Conservation (phyloP, 2,329 filamentous ascomycete species). For the Aspergillus glaucus region DNA sequence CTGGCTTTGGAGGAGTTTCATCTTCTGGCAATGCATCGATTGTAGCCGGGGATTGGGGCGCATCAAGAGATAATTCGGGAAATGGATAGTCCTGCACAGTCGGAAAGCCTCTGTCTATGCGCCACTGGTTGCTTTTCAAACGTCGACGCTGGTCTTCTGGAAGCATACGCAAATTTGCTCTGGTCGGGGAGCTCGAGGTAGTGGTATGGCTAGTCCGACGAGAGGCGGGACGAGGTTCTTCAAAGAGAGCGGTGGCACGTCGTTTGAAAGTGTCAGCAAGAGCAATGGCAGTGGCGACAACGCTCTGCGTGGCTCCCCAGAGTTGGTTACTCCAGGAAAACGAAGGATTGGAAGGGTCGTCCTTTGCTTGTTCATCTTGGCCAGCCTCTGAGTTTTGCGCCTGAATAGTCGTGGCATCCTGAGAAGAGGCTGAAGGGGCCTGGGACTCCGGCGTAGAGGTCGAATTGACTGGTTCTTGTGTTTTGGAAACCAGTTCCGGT, state of each 20-base stretch:
- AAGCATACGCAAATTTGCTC: constrained; percentile 9
- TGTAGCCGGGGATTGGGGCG: constrained; percentile 3
- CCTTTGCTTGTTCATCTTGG: background rate
- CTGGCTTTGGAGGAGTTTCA: background rate
- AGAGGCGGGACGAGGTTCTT: background rate
- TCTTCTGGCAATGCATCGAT: background rate
- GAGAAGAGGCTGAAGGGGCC: background rate
- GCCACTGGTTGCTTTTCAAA: constrained; percentile 8
- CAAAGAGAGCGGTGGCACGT: constrained; percentile 4
- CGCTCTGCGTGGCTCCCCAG: constrained; percentile 2
- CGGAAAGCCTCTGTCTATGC: constrained; percentile 8
- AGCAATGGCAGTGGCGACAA: constrained; percentile 11
- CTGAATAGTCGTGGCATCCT: background rate
- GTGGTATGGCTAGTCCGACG: background rate
- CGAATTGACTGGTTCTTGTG: background rate
- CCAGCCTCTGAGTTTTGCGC: background rate
- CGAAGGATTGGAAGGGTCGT: constrained; percentile 1
- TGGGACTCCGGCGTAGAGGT: background rate
- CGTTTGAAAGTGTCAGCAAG: constrained; percentile 6
- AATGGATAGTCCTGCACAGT: constrained; percentile 10
- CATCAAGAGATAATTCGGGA: constrained; percentile 9
- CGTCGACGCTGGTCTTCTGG: constrained; percentile 10
- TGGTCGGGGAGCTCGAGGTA: constrained; percentile 6
- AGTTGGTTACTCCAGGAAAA: constrained; percentile 2
- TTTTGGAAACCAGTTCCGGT: background rate